phyloP scores from a whole-genome alignment of 805 yeast species.

The Myxozyma monticola region DNA sequence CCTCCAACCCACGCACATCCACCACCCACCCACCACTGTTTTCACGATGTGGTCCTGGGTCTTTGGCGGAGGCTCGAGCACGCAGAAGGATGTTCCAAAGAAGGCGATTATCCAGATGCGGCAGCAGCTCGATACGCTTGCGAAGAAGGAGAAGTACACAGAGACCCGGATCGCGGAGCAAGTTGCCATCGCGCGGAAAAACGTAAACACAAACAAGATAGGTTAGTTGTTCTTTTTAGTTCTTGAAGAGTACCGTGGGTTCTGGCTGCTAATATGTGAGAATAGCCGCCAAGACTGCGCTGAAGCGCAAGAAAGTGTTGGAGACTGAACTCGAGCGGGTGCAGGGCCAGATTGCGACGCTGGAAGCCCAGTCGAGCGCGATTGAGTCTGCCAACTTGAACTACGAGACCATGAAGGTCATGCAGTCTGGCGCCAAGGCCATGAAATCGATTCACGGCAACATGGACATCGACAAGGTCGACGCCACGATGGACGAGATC shows the following conservation, averaged over 20 bases:
- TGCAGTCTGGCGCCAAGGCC: slow-evolving; percentile 96
- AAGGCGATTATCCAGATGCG: slow-evolving; percentile 87
- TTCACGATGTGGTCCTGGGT: no score
- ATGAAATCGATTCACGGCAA: slow-evolving; percentile 96
- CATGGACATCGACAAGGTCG: slow-evolving; percentile 93
- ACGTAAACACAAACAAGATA: slow-evolving; percentile 68
- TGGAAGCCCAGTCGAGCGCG: slow-evolving; percentile 85
- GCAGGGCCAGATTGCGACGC: slow-evolving; percentile 82
- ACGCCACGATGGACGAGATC: slow-evolving; percentile 95
- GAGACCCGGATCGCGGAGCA: slow-evolving; percentile 82
- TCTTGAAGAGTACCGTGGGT: no score
- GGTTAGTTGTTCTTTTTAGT: slow-evolving; percentile 30
- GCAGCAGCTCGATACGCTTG: slow-evolving; percentile 82
- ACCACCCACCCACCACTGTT: no score
- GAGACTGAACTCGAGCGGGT: slow-evolving; percentile 77
- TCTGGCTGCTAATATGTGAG: background rate
- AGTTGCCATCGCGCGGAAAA: slow-evolving; percentile 74
- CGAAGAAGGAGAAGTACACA: slow-evolving; percentile 77
- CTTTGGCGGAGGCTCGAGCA: slow-evolving; percentile 63
- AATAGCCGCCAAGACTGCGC: slow-evolving; percentile 74
- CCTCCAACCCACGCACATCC: no score
- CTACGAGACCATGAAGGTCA: slow-evolving; percentile 96
- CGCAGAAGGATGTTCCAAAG: slow-evolving; percentile 78
- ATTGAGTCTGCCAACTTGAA: slow-evolving; percentile 95
- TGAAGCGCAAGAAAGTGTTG: slow-evolving; percentile 80